Evolutionary conservation across 2,329 filamentous ascomycete genomes (phyloP).

Genomic region (Colletotrichum sp.): DNA sequence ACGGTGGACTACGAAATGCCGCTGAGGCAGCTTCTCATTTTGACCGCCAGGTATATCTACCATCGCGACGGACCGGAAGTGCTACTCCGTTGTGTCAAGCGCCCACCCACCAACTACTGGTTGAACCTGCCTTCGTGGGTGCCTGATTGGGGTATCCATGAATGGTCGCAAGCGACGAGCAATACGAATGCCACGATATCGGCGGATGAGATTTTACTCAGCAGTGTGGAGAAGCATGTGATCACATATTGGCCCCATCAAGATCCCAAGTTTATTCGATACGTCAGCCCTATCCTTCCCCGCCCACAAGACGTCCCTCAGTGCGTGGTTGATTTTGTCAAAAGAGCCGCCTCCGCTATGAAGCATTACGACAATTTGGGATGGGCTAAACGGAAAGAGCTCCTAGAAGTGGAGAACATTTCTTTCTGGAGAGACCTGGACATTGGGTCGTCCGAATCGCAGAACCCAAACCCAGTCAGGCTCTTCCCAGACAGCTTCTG

Average conservation of each 20-base stretch:
- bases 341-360: not conserved
- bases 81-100: not conserved
- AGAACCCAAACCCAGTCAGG: accelerated
- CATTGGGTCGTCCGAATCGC: not conserved
- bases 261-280: not conserved
- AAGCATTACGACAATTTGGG: too few species aligned
- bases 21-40: not conserved
- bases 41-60: not conserved
- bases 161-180: not conserved
- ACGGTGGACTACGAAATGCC: not conserved
- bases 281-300: not conserved
- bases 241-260: too few species aligned
- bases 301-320: not conserved
- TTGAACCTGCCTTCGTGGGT: not conserved
- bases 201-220: not conserved
- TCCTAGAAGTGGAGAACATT: not conserved
- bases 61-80: accelerated
- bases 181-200: not conserved
- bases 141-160: not conserved
- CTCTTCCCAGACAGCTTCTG: not conserved
- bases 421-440: not conserved
- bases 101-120: accelerated
- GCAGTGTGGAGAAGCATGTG: too few species aligned
- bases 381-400: too few species aligned
- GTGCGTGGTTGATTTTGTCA: not conserved